Conservation (phyloP, 345 rosid species). For the Capsella bursapastoris region DNA sequence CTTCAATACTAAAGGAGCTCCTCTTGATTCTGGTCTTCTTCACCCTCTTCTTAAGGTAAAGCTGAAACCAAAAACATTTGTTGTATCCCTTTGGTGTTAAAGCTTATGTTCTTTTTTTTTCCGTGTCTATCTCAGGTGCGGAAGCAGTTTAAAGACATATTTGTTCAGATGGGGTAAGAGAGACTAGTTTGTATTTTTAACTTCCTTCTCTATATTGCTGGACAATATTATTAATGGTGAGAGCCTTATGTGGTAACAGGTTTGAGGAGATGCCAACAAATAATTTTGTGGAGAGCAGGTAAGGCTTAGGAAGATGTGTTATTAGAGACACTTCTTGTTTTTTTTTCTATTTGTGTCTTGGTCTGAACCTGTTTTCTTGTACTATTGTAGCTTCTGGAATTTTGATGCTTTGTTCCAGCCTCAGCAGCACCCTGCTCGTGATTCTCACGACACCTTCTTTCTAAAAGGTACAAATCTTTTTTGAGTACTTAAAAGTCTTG, state of each 20-base stretch:
- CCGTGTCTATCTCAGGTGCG: slow-evolving; percentile 54
- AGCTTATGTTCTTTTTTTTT: not conserved
- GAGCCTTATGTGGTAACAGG: slow-evolving; percentile 50
- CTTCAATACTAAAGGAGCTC: slow-evolving; percentile 83
- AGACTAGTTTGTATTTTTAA: slow-evolving; percentile 23
- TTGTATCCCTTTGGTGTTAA: not conserved
- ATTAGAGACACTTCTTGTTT: not conserved
- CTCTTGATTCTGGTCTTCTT: slow-evolving; percentile 83
- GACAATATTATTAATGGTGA: not conserved
- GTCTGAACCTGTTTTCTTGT: slow-evolving; percentile 11
- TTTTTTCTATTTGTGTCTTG: not conserved
- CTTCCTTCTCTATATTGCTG: not conserved
- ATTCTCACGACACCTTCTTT: slow-evolving; percentile 94
- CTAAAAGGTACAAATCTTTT: slow-evolving; percentile 53
- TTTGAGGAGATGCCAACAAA: slow-evolving; percentile 97
- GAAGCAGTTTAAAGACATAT: slow-evolving; percentile 71
- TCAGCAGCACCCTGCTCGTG: slow-evolving; percentile 99
- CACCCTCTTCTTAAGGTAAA: slow-evolving; percentile 84
- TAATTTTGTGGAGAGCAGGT: slow-evolving; percentile 95
- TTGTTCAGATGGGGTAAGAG: slow-evolving; percentile 71
- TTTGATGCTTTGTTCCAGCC: slow-evolving; percentile 95
- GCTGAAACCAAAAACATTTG: not conserved
- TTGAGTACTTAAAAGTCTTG: slow-evolving; percentile 16
- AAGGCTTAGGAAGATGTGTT: not conserved
- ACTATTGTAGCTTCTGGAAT: slow-evolving; percentile 83